Conservation (phyloP, 768 basidiomycete species). For the Gelatoporia subvermispora region DNA sequence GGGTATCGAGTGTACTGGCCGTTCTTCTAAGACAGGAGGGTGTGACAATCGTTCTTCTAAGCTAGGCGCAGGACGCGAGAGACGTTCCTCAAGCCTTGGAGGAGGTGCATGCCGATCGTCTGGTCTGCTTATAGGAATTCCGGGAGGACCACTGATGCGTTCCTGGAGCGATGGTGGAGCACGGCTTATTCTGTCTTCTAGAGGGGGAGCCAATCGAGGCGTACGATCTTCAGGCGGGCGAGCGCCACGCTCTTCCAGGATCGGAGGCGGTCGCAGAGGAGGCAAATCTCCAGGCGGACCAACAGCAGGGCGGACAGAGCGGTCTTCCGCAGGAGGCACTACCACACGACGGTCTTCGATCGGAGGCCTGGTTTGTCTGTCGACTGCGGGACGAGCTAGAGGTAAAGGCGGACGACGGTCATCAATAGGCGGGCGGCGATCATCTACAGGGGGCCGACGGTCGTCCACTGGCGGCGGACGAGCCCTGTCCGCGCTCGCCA, state of each 20-base stretch:
- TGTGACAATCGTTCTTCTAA: constrained; percentile 21
- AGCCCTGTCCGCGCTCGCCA: not conserved
- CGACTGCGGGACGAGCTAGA: not conserved
- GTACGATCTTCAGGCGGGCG: constrained; percentile 9
- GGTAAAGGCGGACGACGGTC: not conserved
- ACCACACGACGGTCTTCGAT: constrained; percentile 8
- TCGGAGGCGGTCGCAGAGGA: constrained; percentile 2
- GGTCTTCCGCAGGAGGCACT: constrained; percentile 16
- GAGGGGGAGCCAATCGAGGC: constrained; percentile 8
- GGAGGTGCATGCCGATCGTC: constrained; percentile 8
- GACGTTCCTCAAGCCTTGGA: constrained; percentile 18
- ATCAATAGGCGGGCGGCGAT: not conserved
- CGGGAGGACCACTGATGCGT: constrained; percentile 13
- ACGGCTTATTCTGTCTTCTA: constrained; percentile 21
- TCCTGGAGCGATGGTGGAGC: constrained; percentile 20
- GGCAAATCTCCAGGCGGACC: constrained; percentile 3
- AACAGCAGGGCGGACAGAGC: constrained; percentile 7
- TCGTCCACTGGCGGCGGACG: not conserved
- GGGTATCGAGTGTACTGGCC: constrained; percentile 8
- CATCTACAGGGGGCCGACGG: not conserved
- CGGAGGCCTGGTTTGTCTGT: not conserved
- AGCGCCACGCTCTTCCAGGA: constrained; percentile 9
- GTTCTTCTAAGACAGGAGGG: constrained; percentile 14
- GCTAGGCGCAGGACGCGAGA: constrained; percentile 13
- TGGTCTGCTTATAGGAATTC: constrained; percentile 5